Percentiles rank a stretch among this genome's conserved stretches.
Evolutionary conservation across 2,329 filamentous ascomycete species (phyloP).

Genomic region (Dryadomyces quercivorus): DNA sequence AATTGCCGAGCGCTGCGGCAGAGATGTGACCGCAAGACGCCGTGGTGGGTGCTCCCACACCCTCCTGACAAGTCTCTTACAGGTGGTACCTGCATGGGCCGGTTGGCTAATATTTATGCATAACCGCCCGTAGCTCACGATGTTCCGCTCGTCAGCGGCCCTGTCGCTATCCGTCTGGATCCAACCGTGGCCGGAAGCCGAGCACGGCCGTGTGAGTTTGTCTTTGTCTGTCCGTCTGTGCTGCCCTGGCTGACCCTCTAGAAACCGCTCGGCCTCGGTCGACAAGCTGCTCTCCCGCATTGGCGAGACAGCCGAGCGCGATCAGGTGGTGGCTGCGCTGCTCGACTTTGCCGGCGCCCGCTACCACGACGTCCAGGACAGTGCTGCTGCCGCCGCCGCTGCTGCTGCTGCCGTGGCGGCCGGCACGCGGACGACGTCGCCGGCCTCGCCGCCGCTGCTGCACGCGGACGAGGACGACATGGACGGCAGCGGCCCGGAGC

Average conservation of each 20-base stretch:
- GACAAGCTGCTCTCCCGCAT: conserved; percentile 15
- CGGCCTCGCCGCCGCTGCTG: not conserved
- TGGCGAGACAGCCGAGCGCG: conserved; percentile 13
- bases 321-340: conserved; percentile 13
- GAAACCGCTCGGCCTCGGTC: conserved; percentile 12
- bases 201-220: conserved; percentile 11
- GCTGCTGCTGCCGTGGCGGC: not conserved
- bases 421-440: not conserved
- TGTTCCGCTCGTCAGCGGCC: conserved; percentile 8
- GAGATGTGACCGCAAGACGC: conserved; percentile 11
- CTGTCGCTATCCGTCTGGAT: conserved; percentile 11
- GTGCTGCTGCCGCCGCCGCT: not conserved
- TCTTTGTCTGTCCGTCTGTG: not conserved
- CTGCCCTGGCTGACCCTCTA: not conserved
- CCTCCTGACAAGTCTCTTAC: not conserved
- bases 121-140: conserved; percentile 3
- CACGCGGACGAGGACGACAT: not conserved
- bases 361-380: not conserved
- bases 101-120: not conserved
- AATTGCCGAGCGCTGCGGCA: conserved; percentile 11
- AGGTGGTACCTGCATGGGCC: not conserved
- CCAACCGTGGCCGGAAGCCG: conserved; percentile 13
- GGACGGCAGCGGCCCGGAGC: not conserved
- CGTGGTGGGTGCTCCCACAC: conserved; percentile 5
- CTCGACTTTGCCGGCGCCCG: conserved; percentile 11